Evolutionary conservation across 1,284 basidiomycete species (phyloP).

Genomic region (Trichosporon coremiiforme): DNA sequence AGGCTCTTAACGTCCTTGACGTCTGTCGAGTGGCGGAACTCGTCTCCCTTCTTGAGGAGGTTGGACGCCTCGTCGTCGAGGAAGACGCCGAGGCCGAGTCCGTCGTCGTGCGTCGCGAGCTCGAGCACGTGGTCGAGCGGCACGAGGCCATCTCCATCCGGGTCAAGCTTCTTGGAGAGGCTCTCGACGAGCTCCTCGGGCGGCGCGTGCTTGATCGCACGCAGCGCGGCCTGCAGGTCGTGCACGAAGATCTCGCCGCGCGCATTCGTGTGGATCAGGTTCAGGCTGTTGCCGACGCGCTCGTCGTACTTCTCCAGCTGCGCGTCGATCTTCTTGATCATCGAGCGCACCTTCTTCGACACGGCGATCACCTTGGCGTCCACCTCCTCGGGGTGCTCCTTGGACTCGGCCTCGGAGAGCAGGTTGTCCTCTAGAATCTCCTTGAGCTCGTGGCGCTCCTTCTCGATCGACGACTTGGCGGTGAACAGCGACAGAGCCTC

Average conservation of each 20-base stretch:
- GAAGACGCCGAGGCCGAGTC: conserved; percentile 53
- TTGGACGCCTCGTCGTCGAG: conserved; percentile 51
- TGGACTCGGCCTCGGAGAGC: conserved; percentile 71
- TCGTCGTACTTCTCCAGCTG: conserved; percentile 91
- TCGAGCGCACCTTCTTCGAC: conserved; percentile 89
- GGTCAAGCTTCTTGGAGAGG: conserved; percentile 90
- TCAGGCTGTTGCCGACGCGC: conserved; percentile 85
- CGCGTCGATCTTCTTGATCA: conserved; percentile 93
- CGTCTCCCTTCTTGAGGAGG: conserved; percentile 51
- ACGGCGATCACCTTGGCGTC: conserved; percentile 61
- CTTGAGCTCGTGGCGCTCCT: conserved; percentile 90
- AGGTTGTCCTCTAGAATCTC: conserved; percentile 89
- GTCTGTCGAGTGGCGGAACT: conserved; percentile 51
- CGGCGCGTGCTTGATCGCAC: conserved; percentile 91
- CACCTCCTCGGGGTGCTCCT: conserved; percentile 36
- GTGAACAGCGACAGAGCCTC: conserved; percentile 90
- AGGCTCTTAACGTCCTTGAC: conserved; percentile 48
- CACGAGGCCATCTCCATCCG: conserved; percentile 93
- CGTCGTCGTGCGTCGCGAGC: conserved; percentile 54
- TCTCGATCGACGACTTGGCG: conserved; percentile 93
- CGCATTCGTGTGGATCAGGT: conserved; percentile 89
- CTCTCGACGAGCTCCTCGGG: conserved; percentile 86
- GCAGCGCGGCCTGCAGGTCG: conserved; percentile 86
- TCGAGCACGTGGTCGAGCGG: conserved; percentile 57
- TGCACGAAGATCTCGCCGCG: conserved; percentile 89